Conservation (phyloP, 2,329 filamentous ascomycete genomes). For the Aspergillus intermedius region DNA sequence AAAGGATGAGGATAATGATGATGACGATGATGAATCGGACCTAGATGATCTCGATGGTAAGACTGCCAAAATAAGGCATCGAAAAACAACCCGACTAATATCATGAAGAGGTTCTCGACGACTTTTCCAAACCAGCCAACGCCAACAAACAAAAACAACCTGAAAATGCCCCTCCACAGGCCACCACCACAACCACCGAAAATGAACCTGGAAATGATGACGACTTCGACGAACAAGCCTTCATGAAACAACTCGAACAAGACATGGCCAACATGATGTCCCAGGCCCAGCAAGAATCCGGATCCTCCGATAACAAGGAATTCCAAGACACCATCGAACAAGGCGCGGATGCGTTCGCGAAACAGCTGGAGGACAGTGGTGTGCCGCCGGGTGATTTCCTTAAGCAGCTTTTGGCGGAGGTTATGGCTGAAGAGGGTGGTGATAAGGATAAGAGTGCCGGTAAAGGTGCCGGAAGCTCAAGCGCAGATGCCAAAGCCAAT, state of each 20-base stretch:
- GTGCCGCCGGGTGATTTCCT: conserved; percentile 29
- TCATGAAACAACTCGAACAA: conserved; percentile 77
- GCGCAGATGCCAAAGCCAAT: conserved; percentile 10
- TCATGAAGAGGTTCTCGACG: conserved; percentile 74
- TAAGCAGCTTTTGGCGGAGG: conserved; percentile 30
- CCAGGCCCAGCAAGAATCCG: conserved; percentile 16
- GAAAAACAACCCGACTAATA: conserved; percentile 1
- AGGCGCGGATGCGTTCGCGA: conserved; percentile 30
- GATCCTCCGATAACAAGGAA: conserved; percentile 14
- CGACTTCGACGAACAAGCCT: conserved; percentile 43
- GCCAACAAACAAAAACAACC: conserved; percentile 13
- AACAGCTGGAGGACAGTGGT: conserved; percentile 29
- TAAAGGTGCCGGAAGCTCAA: conserved; percentile 17
- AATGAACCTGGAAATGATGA: conserved; percentile 4
- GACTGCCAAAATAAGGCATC: neutral
- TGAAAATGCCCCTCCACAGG: neutral
- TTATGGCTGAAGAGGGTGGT: conserved; percentile 24
- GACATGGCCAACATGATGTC: conserved; percentile 81
- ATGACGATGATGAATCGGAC: conserved; percentile 58
- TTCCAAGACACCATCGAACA: conserved; percentile 23
- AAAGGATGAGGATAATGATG: neutral
- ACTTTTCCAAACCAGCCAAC: conserved; percentile 55
- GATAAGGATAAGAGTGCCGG: conserved; percentile 4
- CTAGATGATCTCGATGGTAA: conserved; percentile 89
- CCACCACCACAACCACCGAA: neutral